Base-by-base conservation (phyloP, 805 yeast species). In the Hanseniaspora nectarophila region DNA sequence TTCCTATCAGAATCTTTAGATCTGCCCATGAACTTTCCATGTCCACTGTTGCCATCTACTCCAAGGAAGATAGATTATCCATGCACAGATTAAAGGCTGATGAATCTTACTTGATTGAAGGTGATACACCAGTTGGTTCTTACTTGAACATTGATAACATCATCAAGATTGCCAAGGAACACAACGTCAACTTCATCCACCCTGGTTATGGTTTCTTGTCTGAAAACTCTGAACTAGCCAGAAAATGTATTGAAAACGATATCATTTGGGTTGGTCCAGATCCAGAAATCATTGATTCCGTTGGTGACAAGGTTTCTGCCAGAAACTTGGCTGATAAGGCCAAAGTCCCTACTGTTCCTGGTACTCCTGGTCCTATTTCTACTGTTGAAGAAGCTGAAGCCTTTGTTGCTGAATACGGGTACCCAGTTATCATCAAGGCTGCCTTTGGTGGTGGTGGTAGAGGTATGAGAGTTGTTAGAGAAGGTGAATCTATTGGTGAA, bases 391-490 rank as follows among this genome's bases (percentile, higher is more conserved):
- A 90, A 62, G 97, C 97, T 32, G 61, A 70, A 57, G 81, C 67
- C 8, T 90, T 90, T 64, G 97, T 89, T 34, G 77, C 71, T 43
- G 64, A 87, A 70, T 76, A 90, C 68, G 98, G 98, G 31, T 89
- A 68, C 71, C 98, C 98, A 8, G 97, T 92, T 45, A 90, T 90
- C 70, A 88, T 90, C 71, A 90, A 90, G 71, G 98, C 98, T 44
- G 98, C 98, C 35, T 92, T 85, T 64, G 98, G 98, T 67, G 98
- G 98, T 72, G 98, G 98, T 75, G 98, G 98, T 65, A 81, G 97
- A 72, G 98, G 98, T 77, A 92, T 90, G 97, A 82, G 98, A 73
- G 98, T 90, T 48, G 98, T 90, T 43, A 76, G 94, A 63, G 96
- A 90, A 69, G 97, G 96, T 61, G 98, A 92, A 61, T 86, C 82